These are phyloP conservation scores for Panus rudis DNA, from an alignment of 768 basidiomycete species.

Conservation along the genomic window DNA sequence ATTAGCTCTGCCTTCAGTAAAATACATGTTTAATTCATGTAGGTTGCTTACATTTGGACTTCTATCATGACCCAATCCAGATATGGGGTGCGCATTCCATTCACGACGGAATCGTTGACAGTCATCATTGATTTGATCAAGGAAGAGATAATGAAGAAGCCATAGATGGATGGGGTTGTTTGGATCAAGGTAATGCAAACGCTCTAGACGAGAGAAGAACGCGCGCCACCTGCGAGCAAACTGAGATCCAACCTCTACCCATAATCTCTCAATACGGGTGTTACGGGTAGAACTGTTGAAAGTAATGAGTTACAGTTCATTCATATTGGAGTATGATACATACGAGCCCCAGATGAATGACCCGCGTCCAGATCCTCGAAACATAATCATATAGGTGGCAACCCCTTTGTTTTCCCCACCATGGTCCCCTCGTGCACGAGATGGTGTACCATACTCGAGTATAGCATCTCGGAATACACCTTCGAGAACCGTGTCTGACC, in stretches of 20 bases:
- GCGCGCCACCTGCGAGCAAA: conserved; percentile 16
- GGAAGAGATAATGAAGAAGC: conserved; percentile 23
- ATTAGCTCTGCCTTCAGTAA: neutral
- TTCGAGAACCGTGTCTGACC: conserved; percentile 29
- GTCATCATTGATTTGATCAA: conserved; percentile 14
- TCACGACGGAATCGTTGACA: conserved; percentile 16
- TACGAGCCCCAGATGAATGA: conserved; percentile 23
- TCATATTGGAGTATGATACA: neutral
- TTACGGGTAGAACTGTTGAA: conserved; percentile 16
- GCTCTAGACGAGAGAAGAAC: conserved; percentile 16
- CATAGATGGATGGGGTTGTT: conserved; percentile 17
- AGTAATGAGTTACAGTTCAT: neutral
- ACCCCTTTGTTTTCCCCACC: conserved; percentile 20
- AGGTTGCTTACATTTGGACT: conserved; percentile 13
- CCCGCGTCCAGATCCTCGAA: conserved; percentile 11
- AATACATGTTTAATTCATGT: neutral
- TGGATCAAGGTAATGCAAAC: conserved; percentile 15
- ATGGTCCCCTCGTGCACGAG: conserved; percentile 19
- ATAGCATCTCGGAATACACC: conserved; percentile 26
- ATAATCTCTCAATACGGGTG: conserved; percentile 19
- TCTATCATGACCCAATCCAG: conserved; percentile 16
- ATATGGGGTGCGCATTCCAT: conserved; percentile 37
- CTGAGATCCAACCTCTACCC: conserved; percentile 18
- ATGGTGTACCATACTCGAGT: conserved; percentile 23
- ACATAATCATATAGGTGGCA: conserved; percentile 16